phyloP scores from a whole-genome alignment of 2,329 filamentous ascomycete genomes.

The Verticillium nonalfalfae region DNA sequence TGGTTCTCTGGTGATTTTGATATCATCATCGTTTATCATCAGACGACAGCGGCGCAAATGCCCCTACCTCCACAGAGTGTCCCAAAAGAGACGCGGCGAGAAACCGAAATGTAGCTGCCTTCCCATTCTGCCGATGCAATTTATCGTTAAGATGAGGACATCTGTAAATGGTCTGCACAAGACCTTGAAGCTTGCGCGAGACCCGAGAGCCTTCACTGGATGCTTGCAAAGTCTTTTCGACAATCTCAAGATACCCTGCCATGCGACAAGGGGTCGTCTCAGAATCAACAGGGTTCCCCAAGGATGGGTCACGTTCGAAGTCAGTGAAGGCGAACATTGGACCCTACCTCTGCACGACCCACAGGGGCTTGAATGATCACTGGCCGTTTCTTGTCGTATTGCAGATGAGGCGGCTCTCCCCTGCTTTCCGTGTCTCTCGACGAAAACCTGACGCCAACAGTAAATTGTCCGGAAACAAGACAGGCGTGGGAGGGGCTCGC shows the following conservation, averaged over 20 bases:
- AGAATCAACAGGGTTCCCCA: constrained; percentile 25
- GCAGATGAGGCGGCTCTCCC: background rate
- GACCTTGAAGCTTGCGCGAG: background rate
- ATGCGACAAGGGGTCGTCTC: constrained; percentile 23
- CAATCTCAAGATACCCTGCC: constrained; percentile 4
- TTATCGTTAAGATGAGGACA: background rate
- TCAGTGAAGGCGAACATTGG: background rate
- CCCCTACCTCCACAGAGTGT: background rate
- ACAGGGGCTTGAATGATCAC: constrained; percentile 18
- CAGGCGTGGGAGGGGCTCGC: background rate
- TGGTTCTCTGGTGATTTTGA: too few relatives aligned
- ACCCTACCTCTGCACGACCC: constrained; percentile 15
- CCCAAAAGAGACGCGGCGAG: background rate
- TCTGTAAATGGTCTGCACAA: background rate
- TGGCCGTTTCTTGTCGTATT: constrained; percentile 14
- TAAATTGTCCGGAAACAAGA: background rate
- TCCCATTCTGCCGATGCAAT: background rate
- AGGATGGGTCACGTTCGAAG: constrained; percentile 8
- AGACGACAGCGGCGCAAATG: too few relatives aligned
- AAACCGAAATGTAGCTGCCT: background rate
- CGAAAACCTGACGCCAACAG: background rate
- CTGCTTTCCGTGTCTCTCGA: background rate
- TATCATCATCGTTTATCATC: too few relatives aligned
- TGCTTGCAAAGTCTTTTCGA: background rate
- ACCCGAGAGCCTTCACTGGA: background rate